Base-by-base conservation (phyloP, 305 asterid genomes). In the Striga hermonthica region DNA sequence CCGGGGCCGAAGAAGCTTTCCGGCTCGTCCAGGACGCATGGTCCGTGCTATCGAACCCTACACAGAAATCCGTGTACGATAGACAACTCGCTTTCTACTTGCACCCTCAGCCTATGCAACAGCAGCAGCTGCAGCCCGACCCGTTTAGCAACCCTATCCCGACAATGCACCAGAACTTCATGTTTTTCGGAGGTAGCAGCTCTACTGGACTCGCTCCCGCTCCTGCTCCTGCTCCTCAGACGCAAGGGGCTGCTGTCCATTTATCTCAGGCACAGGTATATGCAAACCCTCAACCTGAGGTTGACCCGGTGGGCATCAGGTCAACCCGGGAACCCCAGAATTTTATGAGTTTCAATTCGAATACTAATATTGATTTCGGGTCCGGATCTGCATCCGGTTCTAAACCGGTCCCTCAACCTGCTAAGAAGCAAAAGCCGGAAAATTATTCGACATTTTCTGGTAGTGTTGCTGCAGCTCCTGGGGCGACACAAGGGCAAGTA, bases 1-100 rank as follows among this genome's bases (percentile, higher is more conserved):
- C 99, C 41, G 85, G 77, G 53, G 81, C 97, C 7, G 97, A 90
- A 15, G 88, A 89, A 14, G 98, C 98, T 35, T 89, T 87, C 71
- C 77, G 82, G 0, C 82, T 89, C 45, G 88, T 87, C 12, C 72
- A 83, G 31, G 93, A 86, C 57, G 98, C 98, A 2, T 91, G 92
- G 92, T 70, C 91, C 9, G 79, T 85, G 3, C 85, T 91, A 13
- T 89, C 98, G 6, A 86, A 87, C 64, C 87, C 95, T 4, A 57
- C 86, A 11, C 75, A 81, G 57, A 91, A 86, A 67, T 69, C 75
- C 9, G 3, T 79, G 72, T 91, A 91, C 71, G 98, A 91, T 68
- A 84, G 77, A 36, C 90, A 86, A 66, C 75, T 90, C 64, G 73
- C 81, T 5, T 78, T 76, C 70, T 71, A 68, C 45, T 37, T 64